A percentile compares a stretch with the other conserved stretches of the same genome.
Conservation (phyloP, 2,329 filamentous ascomycete species). For the Colletotrichum trifolii region DNA sequence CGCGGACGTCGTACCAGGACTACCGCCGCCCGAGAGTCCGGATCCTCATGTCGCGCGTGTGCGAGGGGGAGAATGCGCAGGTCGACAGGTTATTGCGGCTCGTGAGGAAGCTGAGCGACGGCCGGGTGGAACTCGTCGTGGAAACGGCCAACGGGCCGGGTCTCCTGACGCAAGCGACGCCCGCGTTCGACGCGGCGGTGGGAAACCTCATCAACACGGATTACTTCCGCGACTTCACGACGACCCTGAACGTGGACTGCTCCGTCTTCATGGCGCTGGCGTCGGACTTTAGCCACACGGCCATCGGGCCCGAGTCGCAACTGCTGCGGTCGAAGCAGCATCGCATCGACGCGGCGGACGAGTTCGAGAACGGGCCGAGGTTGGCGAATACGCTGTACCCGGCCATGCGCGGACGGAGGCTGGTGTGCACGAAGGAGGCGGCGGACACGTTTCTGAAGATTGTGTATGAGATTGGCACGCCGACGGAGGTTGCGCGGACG, state of each 20-base stretch:
- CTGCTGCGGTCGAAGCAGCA: conserved; percentile 46
- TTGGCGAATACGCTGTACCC: conserved; percentile 46
- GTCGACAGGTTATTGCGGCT: conserved; percentile 47
- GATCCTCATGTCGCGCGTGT: conserved; percentile 48
- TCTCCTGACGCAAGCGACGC: conserved; percentile 41
- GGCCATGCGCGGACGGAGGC: conserved; percentile 44
- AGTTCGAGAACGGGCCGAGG: conserved; percentile 38
- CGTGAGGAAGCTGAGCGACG: conserved; percentile 43
- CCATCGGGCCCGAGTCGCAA: conserved; percentile 41
- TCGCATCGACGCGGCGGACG: conserved; percentile 50
- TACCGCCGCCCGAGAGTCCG: conserved; percentile 50
- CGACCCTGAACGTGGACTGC: conserved; percentile 53
- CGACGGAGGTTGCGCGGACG: conserved; percentile 49
- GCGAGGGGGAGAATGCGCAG: conserved; percentile 41
- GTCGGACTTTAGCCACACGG: conserved; percentile 52
- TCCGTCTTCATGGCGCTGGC: conserved; percentile 54
- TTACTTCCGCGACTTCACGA: conserved; percentile 47
- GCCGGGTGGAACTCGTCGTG: conserved; percentile 46
- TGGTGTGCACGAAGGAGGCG: conserved; percentile 52
- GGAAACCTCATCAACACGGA: conserved; percentile 44
- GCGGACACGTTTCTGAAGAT: conserved; percentile 52
- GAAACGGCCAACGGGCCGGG: conserved; percentile 41
- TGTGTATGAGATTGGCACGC: conserved; percentile 50
- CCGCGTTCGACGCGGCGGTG: conserved; percentile 43
- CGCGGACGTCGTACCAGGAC: conserved; percentile 48